Evolutionary conservation across 768 basidiomycete genomes (phyloP).

Genomic region (Phlebiopsis gigantea): DNA sequence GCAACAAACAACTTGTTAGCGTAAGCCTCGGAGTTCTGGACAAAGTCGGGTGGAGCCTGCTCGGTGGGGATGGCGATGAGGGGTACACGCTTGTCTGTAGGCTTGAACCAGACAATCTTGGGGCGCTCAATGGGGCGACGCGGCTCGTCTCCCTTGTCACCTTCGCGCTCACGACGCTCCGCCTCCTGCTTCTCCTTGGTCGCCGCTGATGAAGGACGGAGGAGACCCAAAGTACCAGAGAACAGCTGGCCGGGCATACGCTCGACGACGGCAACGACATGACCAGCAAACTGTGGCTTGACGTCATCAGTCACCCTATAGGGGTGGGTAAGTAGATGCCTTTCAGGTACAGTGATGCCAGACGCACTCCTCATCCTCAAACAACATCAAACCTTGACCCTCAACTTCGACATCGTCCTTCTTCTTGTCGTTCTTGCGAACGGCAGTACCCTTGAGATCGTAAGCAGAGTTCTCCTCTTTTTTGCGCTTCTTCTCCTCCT

Average conservation of each 20-base stretch:
- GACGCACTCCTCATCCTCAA: constrained; percentile 92
- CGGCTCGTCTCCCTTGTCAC: constrained; percentile 83
- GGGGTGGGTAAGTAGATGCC: constrained; percentile 13
- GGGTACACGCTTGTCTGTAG: constrained; percentile 97
- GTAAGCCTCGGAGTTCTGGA: constrained; percentile 90
- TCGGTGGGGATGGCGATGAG: constrained; percentile 98
- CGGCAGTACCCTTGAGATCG: constrained; percentile 68
- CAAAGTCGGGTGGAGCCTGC: constrained; percentile 94
- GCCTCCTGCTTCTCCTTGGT: constrained; percentile 99
- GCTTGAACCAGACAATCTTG: constrained; percentile 99
- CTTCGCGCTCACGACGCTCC: constrained; percentile 94
- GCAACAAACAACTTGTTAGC: constrained; percentile 91
- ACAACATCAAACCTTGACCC: constrained; percentile 93
- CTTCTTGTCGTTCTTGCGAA: constrained; percentile 97
- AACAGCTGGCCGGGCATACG: constrained; percentile 99
- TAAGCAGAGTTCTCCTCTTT: constrained; percentile 99
- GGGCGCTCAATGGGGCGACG: constrained; percentile 83
- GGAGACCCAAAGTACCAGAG: constrained; percentile 91
- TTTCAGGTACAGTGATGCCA: neutral
- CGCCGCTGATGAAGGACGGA: constrained; percentile 93
- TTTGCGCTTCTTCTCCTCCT: constrained; percentile 99
- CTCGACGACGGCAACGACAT: constrained; percentile 99
- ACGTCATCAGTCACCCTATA: constrained; percentile 91
- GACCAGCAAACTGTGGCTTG: constrained; percentile 97
- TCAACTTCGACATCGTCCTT: constrained; percentile 99